Percentiles rank a stretch among this genome's conserved stretches.
Conservation (phyloP, 2,329 filamentous ascomycete genomes). For the Diaporthe citriasiana region DNA sequence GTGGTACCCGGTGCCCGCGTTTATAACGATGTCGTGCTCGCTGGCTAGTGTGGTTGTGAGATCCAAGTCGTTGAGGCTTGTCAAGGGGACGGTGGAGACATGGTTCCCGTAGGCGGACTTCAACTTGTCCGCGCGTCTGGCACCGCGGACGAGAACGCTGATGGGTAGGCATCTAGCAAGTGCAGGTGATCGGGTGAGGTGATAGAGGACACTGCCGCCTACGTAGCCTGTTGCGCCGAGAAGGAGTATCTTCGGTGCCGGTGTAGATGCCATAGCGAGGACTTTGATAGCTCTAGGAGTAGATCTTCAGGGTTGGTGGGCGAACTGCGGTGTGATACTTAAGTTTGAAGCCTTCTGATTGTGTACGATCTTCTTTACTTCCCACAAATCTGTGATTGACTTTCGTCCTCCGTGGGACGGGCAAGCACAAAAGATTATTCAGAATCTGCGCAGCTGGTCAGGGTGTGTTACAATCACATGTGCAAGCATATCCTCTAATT, state of each 20-base stretch:
- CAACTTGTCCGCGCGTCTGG: slow-evolving; percentile 17
- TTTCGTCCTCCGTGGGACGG: not conserved
- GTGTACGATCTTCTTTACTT: not conserved
- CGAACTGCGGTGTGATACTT: not conserved
- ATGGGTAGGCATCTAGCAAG: slow-evolving; percentile 44
- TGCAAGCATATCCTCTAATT: not conserved
- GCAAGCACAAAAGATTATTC: not conserved
- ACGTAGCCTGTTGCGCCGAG: slow-evolving; percentile 50
- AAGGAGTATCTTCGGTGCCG: slow-evolving; percentile 44
- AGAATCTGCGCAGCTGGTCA: not conserved
- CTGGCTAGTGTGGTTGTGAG: slow-evolving; percentile 44
- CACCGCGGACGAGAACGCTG: slow-evolving; percentile 46
- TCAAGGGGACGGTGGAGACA: slow-evolving; percentile 46
- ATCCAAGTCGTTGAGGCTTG: slow-evolving; percentile 46
- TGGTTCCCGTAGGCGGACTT: slow-evolving; percentile 39
- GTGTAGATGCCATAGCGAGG: not conserved
- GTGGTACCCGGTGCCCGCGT: slow-evolving; percentile 58
- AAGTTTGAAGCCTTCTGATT: not conserved
- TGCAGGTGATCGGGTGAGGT: slow-evolving; percentile 45
- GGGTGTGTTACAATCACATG: not conserved
- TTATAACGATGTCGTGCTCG: slow-evolving; percentile 57
- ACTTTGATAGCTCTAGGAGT: not conserved
- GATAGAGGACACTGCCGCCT: slow-evolving; percentile 48
- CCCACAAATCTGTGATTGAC: not conserved
- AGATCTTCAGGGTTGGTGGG: not conserved